Evolutionary conservation across 306 rosid species (phyloP), one percentile per base, ranked within the genome.

Genomic region (Acacia acuminata): DNA sequence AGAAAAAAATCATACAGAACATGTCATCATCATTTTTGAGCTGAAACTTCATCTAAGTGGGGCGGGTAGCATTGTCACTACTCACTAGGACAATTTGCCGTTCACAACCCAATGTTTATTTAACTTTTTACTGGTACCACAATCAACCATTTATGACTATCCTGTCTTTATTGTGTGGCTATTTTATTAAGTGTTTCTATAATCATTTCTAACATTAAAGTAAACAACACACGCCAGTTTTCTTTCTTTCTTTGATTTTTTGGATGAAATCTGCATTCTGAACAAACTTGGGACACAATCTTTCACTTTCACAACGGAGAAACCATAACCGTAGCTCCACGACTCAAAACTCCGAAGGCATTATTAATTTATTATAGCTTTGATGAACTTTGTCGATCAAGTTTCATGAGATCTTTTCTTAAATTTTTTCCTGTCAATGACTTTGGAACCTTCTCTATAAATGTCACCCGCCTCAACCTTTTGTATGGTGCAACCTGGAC

Each of bases 401-500:
- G 72, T 66, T 70, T 76, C 6, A 73, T 68, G 42, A 90, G 84
- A 77, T 86, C 85, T 79, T 83, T 81, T 83, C 91, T 85, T 44
- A 86, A 80, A 65, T 88, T 84, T 73, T 90, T 88, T 73, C 90
- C 86, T 3, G 89, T 32, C 53, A 84, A 66, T 42, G 87, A 79
- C 82, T 74, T 88, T 8, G 89, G 92, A 40, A 88, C 76, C 63
- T 83, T 88, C 5, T 81, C 81, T 25, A 84, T 78, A 72, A 88
- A 88, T 30, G 77, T 83, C 70, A 87, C 88, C 30, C 82, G 79
- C 42, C 82, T 68, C 71, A 88, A 50, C 79, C 90, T 88, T 82
- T 86, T 90, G 84, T 68, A 90, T 45, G 92, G 92, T 7, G 90
- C 91, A 77, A 86, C 92, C 90, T 85, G 86, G 42, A 53, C 40